Base-by-base conservation (phyloP, 1,139 yeast species). In the Blastobotrys serpentis region DNA sequence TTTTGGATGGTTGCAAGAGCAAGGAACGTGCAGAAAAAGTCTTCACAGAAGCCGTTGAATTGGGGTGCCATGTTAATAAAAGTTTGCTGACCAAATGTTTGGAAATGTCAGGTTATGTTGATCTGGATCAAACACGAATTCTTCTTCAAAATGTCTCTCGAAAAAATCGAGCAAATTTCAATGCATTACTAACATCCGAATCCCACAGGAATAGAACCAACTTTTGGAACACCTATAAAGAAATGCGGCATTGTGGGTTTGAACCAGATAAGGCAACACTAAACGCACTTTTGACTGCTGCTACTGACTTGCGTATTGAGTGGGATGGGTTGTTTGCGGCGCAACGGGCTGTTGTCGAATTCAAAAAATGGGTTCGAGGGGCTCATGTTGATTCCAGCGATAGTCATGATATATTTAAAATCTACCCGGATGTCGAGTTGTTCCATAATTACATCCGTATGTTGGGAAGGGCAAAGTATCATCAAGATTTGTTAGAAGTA, bases 301-400 rank as follows among this genome's bases (percentile, higher is more conserved):
- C 68, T 2, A 47, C 54, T 43, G 53, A 56, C 23, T 48, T 56
- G 8, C 18, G 42, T 2, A 40, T 64, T 4, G 29, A 66, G 13
- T 81, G 86, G 85, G 78, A 69, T 3, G 69, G 68, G 1, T 53
- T 75, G 29, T 76, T 67, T 51, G 86, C 89, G 0, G 72, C 84
- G 1, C 87, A 82, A 54, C 70, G 81, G 13, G 82, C 86, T 0
- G 73, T 81, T 4, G 74, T 71, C 38, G 86, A 83, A 59, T 79
- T 82, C 63, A 74, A 77, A 50, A 62, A 45, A 49, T 64, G 68
- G 58, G 69, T 67, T 52, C 43, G 71, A 54, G 59, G 67, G 38
- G 55, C 60, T 50, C 21, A 58, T 34, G 6, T 49, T 8, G 57
- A 62, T 44, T 63, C 62, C 3, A 63, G 66, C 36, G 71, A 64